Evolutionary conservation across 2,329 filamentous ascomycete genomes (phyloP).

Genomic region (Moelleriella libera): DNA sequence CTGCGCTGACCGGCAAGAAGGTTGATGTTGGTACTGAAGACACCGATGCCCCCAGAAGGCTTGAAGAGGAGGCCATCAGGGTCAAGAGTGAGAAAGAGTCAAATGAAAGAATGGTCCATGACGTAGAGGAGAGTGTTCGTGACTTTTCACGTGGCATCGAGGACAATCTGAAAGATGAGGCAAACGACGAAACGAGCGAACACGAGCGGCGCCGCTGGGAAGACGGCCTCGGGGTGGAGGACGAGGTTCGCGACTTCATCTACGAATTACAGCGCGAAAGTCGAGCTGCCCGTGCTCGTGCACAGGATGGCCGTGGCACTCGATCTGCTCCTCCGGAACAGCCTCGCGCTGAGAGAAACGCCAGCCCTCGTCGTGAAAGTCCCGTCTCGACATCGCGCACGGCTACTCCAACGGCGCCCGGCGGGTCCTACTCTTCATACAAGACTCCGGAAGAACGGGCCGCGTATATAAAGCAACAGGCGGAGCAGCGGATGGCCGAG

Average conservation of each 20-base stretch:
- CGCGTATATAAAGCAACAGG: slow-evolving; percentile 93
- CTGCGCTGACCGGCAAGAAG: slow-evolving; percentile 79
- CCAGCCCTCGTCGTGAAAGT: slow-evolving; percentile 36
- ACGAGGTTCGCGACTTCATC: slow-evolving; percentile 95
- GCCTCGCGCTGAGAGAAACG: slow-evolving; percentile 21
- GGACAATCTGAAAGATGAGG: slow-evolving; percentile 71
- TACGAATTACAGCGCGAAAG: slow-evolving; percentile 87
- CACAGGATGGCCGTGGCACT: slow-evolving; percentile 39
- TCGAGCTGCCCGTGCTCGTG: slow-evolving; percentile 55
- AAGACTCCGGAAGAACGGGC: slow-evolving; percentile 88
- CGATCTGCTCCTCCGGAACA: slow-evolving; percentile 28
- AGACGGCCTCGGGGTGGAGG: slow-evolving; percentile 87
- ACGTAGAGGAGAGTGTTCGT: slow-evolving; percentile 90
- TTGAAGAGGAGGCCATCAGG: slow-evolving; percentile 78
- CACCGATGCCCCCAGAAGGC: slow-evolving; percentile 62
- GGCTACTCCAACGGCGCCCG: slow-evolving; percentile 27
- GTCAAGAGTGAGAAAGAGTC: slow-evolving; percentile 77
- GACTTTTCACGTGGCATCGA: slow-evolving; percentile 79
- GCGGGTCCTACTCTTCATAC: slow-evolving; percentile 66
- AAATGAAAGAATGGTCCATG: slow-evolving; percentile 90
- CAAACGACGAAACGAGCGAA: slow-evolving; percentile 61
- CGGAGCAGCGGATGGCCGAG: slow-evolving; percentile 93
- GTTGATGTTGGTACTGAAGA: slow-evolving; percentile 56
- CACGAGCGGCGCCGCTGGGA: slow-evolving; percentile 93
- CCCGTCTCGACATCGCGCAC: slow-evolving; percentile 39